A percentile compares a stretch with the other conserved stretches of the same genome.
phyloP scores from a whole-genome alignment of 2,329 filamentous ascomycete species.

The Fusarium sp. region DNA sequence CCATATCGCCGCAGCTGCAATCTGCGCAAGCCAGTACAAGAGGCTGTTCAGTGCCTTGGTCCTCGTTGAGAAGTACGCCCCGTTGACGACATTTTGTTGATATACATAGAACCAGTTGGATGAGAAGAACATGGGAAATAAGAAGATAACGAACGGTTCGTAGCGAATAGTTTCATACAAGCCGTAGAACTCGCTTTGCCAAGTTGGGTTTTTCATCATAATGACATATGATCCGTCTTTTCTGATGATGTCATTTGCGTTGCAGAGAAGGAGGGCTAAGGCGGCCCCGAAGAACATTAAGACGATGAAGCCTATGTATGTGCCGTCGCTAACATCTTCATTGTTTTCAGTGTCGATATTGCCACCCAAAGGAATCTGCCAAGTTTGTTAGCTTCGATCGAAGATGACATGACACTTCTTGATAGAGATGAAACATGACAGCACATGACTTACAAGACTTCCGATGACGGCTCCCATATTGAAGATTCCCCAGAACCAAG shows the following conservation, averaged over 20 bases:
- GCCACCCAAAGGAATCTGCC: conserved; percentile 54
- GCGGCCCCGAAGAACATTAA: conserved; percentile 77
- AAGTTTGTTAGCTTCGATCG: fast-evolving
- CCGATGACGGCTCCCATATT: conserved; percentile 91
- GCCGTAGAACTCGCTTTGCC: conserved; percentile 79
- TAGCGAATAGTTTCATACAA: conserved; percentile 74
- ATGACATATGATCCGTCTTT: conserved; percentile 82
- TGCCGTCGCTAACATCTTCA: conserved; percentile 70
- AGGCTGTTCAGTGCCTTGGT: conserved; percentile 76
- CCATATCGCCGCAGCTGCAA: conserved; percentile 75
- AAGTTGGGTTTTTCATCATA: conserved; percentile 89
- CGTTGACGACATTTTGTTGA: conserved; percentile 77
- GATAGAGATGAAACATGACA: too few species aligned
- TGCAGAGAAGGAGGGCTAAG: conserved; percentile 73
- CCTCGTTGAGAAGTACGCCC: conserved; percentile 74
- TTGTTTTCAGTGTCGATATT: conserved; percentile 26
- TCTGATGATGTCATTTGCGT: conserved; percentile 77
- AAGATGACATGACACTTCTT: too few species aligned
- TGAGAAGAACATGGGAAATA: conserved; percentile 84
- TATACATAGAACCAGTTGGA: conserved; percentile 88
- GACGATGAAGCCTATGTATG: conserved; percentile 85
- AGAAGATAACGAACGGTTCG: conserved; percentile 72
- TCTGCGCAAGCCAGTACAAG: conserved; percentile 76
- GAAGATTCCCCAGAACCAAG: conserved; percentile 94
- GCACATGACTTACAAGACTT: conserved; percentile 65